Evolutionary conservation across 2,329 filamentous ascomycete species (phyloP).

Genomic region (Triangularia verruculosa): DNA sequence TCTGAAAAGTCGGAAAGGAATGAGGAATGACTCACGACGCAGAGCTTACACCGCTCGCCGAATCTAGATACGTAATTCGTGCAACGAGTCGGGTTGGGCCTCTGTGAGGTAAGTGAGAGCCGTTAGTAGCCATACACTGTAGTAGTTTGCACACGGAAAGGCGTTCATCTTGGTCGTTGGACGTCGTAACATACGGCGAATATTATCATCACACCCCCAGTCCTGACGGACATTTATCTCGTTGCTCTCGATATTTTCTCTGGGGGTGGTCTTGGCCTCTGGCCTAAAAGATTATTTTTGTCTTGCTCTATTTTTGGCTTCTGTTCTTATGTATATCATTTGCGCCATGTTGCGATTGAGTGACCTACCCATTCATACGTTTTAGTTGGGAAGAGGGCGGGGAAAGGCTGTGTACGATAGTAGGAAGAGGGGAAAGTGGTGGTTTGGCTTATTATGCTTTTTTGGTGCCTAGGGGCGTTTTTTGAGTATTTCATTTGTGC

Average conservation of each 20-base stretch:
- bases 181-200: no score
- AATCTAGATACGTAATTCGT: constrained; percentile 37
- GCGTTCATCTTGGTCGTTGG: background rate
- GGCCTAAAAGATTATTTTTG: background rate
- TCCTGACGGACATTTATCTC: background rate
- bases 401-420: background rate
- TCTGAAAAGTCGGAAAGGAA: background rate
- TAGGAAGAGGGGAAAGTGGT: background rate
- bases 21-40: constrained; percentile 30
- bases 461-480: background rate
- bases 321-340: background rate
- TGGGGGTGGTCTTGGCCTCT: background rate
- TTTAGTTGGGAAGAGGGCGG: background rate
- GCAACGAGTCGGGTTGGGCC: constrained; percentile 31
- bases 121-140: background rate
- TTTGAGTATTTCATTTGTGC: background rate
- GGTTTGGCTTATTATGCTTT: background rate
- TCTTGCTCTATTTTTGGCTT: background rate
- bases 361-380: background rate
- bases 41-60: constrained; percentile 38
- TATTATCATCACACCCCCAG: background rate
- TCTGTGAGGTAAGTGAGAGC: background rate
- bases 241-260: background rate
- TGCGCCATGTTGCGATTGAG: background rate
- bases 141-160: background rate